These are phyloP conservation scores for Tuber indicum DNA, from an alignment of 495 filamentous ascomycete species.

Conservation along the genomic window DNA sequence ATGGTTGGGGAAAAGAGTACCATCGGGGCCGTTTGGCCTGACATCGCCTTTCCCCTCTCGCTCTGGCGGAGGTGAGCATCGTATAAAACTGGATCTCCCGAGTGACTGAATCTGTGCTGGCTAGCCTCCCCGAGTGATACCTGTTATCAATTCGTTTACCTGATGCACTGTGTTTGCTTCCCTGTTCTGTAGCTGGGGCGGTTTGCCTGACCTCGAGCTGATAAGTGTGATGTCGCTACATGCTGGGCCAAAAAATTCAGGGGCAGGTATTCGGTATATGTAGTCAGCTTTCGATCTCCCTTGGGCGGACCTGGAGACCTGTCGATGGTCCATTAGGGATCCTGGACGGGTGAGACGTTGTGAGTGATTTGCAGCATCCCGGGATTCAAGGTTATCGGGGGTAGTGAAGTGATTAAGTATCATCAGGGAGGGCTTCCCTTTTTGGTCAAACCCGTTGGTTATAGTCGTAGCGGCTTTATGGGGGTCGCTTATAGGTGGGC, in stretches of 20 bases:
- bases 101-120: background rate
- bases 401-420: background rate
- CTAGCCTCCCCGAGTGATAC: background rate
- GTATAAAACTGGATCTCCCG: background rate
- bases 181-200: background rate
- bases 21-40: background rate
- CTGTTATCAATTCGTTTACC: background rate
- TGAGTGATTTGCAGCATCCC: background rate
- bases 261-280: background rate
- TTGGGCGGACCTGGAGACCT: background rate
- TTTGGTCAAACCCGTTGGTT: background rate
- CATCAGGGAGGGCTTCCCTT: background rate
- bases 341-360: background rate
- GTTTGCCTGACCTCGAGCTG: background rate
- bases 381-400: background rate
- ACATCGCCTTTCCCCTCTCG: background rate
- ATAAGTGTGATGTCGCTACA: background rate
- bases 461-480: background rate
- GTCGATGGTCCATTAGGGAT: background rate
- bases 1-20: background rate
- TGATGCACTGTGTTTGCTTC: background rate
- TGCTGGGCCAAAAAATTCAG: background rate
- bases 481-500: background rate
- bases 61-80: background rate
- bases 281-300: background rate